phyloP scores from a whole-genome alignment of 257 asterid species.

The Ajuga chamaepitys region DNA sequence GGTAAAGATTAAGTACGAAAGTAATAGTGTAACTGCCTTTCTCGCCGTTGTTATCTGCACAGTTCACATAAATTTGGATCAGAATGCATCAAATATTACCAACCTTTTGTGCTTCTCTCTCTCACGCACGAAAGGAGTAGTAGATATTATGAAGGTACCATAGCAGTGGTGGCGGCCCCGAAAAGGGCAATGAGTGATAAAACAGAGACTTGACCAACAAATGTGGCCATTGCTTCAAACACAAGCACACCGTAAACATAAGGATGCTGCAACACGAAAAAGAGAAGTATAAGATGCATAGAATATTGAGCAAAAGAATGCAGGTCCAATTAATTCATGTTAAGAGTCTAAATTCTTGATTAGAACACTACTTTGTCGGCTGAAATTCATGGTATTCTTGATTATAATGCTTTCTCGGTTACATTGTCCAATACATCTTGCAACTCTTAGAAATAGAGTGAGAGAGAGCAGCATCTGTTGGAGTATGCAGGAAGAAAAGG shows the following conservation, averaged over 20 bases:
- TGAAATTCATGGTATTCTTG: too few relatives aligned
- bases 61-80: neutral
- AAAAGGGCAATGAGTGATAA: conserved; percentile 76
- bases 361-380: too few relatives aligned
- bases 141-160: conserved; percentile 42
- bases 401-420: too few relatives aligned
- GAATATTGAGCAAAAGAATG: too few relatives aligned
- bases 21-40: conserved; percentile 79
- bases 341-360: too few relatives aligned
- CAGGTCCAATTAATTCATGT: too few relatives aligned
- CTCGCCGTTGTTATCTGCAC: conserved; percentile 86
- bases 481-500: neutral
- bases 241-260: conserved; percentile 68
- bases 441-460: too few relatives aligned
- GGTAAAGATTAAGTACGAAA: conserved; percentile 67
- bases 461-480: neutral
- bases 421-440: too few relatives aligned
- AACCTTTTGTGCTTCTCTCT: neutral
- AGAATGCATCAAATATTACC: neutral
- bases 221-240: conserved; percentile 91
- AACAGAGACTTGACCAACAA: conserved; percentile 78
- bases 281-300: neutral
- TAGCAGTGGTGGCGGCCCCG: conserved; percentile 89
- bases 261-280: conserved; percentile 57
- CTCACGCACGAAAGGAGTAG: neutral